A percentile compares a stretch with the other conserved stretches of the same genome.
These are phyloP conservation scores for Colletotrichum liaoningense DNA, from an alignment of 2,329 filamentous ascomycete species.

Conservation along the genomic window DNA sequence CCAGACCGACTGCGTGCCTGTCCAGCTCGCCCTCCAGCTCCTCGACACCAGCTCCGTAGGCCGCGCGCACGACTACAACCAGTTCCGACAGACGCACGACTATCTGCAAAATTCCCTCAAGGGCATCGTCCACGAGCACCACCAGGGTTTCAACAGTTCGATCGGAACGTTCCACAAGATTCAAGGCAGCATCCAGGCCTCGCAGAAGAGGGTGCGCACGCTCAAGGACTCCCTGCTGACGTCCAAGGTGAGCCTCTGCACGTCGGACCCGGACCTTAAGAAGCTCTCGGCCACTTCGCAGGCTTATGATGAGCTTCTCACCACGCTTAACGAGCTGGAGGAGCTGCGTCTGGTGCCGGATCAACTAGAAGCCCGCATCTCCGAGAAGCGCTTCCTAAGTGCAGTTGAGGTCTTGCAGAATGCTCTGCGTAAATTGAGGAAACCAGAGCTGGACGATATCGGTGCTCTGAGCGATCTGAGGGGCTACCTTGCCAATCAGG, in stretches of 20 bases:
- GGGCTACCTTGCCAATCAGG: constrained; percentile 91
- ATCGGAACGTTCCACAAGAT: constrained; percentile 99
- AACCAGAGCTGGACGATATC: constrained; percentile 90
- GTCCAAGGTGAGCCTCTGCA: constrained; percentile 84
- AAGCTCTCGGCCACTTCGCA: constrained; percentile 89
- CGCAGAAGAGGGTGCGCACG: constrained; percentile 84
- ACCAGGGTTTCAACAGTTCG: constrained; percentile 98
- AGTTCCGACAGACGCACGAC: constrained; percentile 85
- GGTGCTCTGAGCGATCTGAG: constrained; percentile 88
- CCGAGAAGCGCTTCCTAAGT: constrained; percentile 93
- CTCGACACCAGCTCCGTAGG: constrained; percentile 95
- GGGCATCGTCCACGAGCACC: constrained; percentile 96
- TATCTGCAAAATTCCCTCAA: constrained; percentile 95
- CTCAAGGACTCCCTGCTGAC: constrained; percentile 86
- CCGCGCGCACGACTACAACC: constrained; percentile 85
- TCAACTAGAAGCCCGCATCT: constrained; percentile 92
- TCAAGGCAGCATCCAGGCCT: constrained; percentile 89
- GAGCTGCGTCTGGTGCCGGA: constrained; percentile 91
- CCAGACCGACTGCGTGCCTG: constrained; percentile 86
- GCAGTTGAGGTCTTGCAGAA: constrained; percentile 94
- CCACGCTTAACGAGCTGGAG: constrained; percentile 85
- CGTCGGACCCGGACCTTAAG: constrained; percentile 90
- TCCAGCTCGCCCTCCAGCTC: constrained; percentile 93
- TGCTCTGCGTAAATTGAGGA: constrained; percentile 84
- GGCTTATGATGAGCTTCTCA: constrained; percentile 89